These are phyloP conservation scores for Tylopilus sp. DNA, from an alignment of 1,284 basidiomycete genomes.

Conservation along the genomic window DNA sequence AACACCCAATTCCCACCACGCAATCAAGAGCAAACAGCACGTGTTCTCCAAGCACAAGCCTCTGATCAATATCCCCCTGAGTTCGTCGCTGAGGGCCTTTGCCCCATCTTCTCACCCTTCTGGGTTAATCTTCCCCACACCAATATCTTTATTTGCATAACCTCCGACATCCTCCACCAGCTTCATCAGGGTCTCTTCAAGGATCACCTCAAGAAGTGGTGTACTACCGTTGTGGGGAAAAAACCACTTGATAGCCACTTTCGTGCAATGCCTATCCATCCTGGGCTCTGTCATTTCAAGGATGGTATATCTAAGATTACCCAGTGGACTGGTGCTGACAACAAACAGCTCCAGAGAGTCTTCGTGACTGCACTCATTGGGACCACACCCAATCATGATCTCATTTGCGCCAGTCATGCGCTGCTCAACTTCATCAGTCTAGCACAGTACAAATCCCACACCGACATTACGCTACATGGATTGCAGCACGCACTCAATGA, in stretches of 20 bases:
- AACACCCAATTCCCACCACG: not conserved
- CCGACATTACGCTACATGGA: not conserved
- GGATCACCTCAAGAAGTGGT: slow-evolving; percentile 4
- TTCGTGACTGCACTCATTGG: not conserved
- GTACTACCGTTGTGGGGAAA: not conserved
- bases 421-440: not conserved
- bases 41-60: not conserved
- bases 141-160: not conserved
- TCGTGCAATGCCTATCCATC: not conserved
- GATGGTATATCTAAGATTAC: not conserved
- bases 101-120: not conserved
- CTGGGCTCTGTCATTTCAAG: not conserved
- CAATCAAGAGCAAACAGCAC: not conserved
- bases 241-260: not conserved
- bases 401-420: not conserved
- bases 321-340: not conserved
- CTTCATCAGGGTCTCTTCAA: not conserved
- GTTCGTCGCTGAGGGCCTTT: not conserved
- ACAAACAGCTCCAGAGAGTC: not conserved
- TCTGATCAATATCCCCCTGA: not conserved
- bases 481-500: not conserved
- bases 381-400: not conserved
- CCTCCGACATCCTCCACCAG: not conserved
- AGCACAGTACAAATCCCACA: not conserved
- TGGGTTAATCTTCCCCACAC: not conserved